Evolutionary conservation across 2,329 filamentous ascomycete genomes (phyloP), one percentile per base, ranked within the genome.

Genomic region (Ophiostoma sp.): DNA sequence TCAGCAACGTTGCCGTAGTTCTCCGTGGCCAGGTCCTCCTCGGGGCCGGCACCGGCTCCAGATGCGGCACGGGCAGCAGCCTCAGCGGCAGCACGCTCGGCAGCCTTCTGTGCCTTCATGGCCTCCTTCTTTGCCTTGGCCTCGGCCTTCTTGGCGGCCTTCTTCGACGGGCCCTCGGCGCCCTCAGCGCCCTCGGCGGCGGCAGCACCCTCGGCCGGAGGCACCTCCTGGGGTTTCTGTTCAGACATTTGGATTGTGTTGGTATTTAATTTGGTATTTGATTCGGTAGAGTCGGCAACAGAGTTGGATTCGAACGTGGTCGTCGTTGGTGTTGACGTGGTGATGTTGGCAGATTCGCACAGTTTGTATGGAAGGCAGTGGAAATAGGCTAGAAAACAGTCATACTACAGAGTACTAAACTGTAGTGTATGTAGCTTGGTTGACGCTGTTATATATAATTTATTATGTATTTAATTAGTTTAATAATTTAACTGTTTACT

Each of bases 61-160:
- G 65, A 41, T 62, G 87, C 87, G 72, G 90, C 90, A 77, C 91
- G 67, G 52, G 68, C 68, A 69, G 68, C 68, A 15, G 71, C 71
- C 69, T 70, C 90, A 65, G 87, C 87, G 73, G 91, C 90, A 77
- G 92, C 90, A 77, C 90, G 89, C 75, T 92, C 90, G n/a, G 89
- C 90, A 69, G 87, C 84, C 79, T 88, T 81, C 78, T 86, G 78
- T 76, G 90, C 90, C 80, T 96, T 96, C 78, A 88, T 85, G 15
- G 90, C 91, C 81, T 96, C 94, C 79, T 94, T 94, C 82, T 93
- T 93, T 36, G 94, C 92, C 82, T 96, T 96, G 73, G 86, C 86
- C 76, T 91, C 90, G 65, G 91, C 89, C 83, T 96, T 96, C 83
- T 96, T 96, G 74, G 90, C 82, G 20, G 89, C 92, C 80, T 89